Evolutionary conservation across 371 early-diverging fungal species (phyloP), one percentile per base, ranked within the genome.

Genomic region (Mucor ambiguus): DNA sequence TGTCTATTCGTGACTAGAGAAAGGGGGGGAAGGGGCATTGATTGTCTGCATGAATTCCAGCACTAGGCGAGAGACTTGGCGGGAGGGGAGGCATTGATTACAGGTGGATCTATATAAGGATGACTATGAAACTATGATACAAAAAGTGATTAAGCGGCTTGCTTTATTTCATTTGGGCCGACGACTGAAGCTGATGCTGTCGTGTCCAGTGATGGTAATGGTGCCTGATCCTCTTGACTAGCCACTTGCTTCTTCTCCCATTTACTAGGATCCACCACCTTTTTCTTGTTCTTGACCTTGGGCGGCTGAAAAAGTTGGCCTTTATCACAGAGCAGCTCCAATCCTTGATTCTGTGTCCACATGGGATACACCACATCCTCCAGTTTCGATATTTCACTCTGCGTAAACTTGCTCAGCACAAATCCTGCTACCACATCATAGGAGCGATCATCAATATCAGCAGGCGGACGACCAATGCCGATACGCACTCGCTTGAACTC

Each of bases 381-480:
- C 20, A 91, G 62, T 30, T 63, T 52, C 11, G 78, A 70, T 29
- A 79, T 63, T 58, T 92, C 91, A 0, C 56, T 24, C 4, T 63
- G 60, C 16, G 76, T 75, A 60, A 93, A 90, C 52, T 71, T 71
- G 4, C 76, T 64, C n/a, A 93, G 73, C 0, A 93, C 92, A 80
- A 73, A 89, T 5, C 73, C 71, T 0, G 86, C 78, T 0, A 91
- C 90, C 1, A 74, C 68, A n/a, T 78, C 74, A 4, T 75, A 76
- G 1, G 78, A 75, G 11, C 85, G 68, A 35, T 68, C 61, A 12
- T 79, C 79, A 1, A 69, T 56, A 6, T 68, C 64, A 3, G 63
- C 63, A 0, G 73, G 68, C 0, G 93, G 91, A 10, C 92, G 80
- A 28, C 86, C 91, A 52, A 91, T 87, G 11, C 92, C 92, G 22